These are phyloP conservation scores for Dichotomocladium elegans DNA, from an alignment of 371 early-diverging fungal genomes.

Conservation along the genomic window DNA sequence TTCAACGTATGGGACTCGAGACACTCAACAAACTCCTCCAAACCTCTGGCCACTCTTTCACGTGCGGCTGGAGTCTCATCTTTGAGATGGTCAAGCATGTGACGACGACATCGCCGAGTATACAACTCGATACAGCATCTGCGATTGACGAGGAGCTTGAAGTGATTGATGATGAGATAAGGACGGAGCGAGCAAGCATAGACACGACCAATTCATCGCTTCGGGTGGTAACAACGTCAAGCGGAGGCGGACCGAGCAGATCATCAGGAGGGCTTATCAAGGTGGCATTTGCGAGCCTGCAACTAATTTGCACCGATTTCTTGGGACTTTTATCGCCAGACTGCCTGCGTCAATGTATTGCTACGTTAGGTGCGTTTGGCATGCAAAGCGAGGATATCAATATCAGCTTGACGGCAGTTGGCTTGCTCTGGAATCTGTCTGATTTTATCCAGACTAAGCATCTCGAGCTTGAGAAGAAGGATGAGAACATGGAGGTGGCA, in stretches of 20 bases:
- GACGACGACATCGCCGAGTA: slow-evolving; percentile 7
- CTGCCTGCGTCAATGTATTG: slow-evolving; percentile 78
- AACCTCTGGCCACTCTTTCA: slow-evolving; percentile 86
- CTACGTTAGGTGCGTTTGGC: slow-evolving; percentile 80
- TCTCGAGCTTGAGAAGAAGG: slow-evolving; percentile 40
- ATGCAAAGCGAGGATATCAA: slow-evolving; percentile 89
- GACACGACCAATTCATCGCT: slow-evolving; percentile 26
- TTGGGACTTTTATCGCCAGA: slow-evolving; percentile 73
- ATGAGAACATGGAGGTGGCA: slow-evolving; percentile 2
- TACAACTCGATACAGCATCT: neutral
- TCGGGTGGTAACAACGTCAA: slow-evolving; percentile 3
- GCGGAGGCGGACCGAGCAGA: slow-evolving; percentile 3
- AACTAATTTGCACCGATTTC: slow-evolving; percentile 96
- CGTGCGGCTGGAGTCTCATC: slow-evolving; percentile 84
- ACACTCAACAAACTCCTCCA: slow-evolving; percentile 88
- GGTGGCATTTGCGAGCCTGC: slow-evolving; percentile 88
- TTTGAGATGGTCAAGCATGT: slow-evolving; percentile 83
- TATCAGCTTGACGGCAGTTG: slow-evolving; percentile 90
- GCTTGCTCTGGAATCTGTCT: slow-evolving; percentile 88
- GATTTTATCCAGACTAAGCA: slow-evolving; percentile 75
- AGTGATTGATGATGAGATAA: slow-evolving; percentile 4
- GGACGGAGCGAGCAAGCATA: slow-evolving; percentile 24
- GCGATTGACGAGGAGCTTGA: slow-evolving; percentile 10
- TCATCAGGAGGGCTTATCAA: slow-evolving; percentile 65
- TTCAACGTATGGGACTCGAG: slow-evolving; percentile 83